Evolutionary conservation across 2,329 filamentous ascomycete genomes (phyloP).

Genomic region (Stagonosporopsis tanaceti): DNA sequence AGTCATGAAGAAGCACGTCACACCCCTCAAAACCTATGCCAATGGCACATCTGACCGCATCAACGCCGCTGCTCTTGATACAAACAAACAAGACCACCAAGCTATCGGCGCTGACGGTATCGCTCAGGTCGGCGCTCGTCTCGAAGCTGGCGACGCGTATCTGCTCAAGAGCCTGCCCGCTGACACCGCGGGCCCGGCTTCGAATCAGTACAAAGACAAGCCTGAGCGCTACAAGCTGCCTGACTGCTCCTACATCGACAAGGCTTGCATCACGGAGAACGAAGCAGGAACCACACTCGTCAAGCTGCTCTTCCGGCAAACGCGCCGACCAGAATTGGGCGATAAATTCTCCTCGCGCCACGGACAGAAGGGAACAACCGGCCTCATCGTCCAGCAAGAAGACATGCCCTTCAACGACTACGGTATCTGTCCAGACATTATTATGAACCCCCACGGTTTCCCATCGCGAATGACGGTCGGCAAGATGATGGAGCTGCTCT

Average conservation of each 20-base stretch:
- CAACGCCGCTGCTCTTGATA: conserved; percentile 47
- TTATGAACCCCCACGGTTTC: conserved; percentile 99
- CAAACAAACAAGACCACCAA: conserved; percentile 66
- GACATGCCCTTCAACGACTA: conserved; percentile 95
- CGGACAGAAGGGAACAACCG: conserved; percentile 97
- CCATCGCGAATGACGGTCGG: conserved; percentile 99
- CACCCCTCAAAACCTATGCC: conserved; percentile 85
- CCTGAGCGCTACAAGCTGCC: conserved; percentile 81
- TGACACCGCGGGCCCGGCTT: conserved; percentile 75
- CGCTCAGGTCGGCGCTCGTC: conserved; percentile 81
- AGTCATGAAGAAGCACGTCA: conserved; percentile 94
- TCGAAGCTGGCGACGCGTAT: conserved; percentile 83
- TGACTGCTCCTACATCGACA: conserved; percentile 90
- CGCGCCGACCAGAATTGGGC: conserved; percentile 89
- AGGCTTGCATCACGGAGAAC: conserved; percentile 90
- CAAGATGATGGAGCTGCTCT: conserved; percentile 93
- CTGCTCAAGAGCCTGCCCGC: conserved; percentile 88
- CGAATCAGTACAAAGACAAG: conserved; percentile 70
- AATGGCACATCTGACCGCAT: conserved; percentile 74
- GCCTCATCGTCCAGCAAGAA: conserved; percentile 94
- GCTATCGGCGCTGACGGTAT: conserved; percentile 87
- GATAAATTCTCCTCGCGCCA: conserved; percentile 99
- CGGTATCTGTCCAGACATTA: conserved; percentile 95
- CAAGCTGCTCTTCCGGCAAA: conserved; percentile 97
- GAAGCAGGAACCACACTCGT: conserved; percentile 84